Conservation (phyloP, 2,329 filamentous ascomycete species). For the Ophiostoma montium region DNA sequence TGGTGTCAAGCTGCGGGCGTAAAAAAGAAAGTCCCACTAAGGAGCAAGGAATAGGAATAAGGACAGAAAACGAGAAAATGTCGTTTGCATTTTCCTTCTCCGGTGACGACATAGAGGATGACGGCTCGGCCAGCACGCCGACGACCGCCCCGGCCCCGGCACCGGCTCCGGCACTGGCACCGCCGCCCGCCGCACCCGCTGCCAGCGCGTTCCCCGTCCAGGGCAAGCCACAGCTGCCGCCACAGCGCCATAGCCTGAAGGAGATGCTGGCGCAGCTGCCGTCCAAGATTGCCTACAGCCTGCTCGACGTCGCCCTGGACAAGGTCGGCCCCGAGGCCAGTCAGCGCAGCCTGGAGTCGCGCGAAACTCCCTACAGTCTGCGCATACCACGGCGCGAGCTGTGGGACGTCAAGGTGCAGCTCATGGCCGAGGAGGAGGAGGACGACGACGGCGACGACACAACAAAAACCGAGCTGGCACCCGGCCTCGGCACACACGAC, state of each 20-base stretch:
- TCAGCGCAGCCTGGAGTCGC: background rate
- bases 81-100: constrained; percentile 41
- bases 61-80: background rate
- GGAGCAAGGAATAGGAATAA: background rate
- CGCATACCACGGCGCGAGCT: constrained; percentile 59
- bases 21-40: background rate
- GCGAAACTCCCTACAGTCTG: constrained; percentile 18
- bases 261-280: constrained; percentile 46
- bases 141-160: constrained; percentile 11
- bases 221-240: constrained; percentile 44
- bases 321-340: background rate
- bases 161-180: background rate
- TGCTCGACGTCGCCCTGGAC: constrained; percentile 43
- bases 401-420: constrained; percentile 67
- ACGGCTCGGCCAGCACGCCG: constrained; percentile 8
- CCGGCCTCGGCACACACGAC: constrained; percentile 52
- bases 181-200: constrained; percentile 13
- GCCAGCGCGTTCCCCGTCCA: constrained; percentile 45
- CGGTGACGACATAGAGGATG: constrained; percentile 48
- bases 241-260: constrained; percentile 35
- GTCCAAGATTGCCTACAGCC: constrained; percentile 58
- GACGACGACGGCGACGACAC: constrained; percentile 35
- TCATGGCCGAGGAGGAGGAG: constrained; percentile 58
- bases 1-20: too few relatives aligned
- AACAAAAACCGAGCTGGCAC: constrained; percentile 24